Evolutionary conservation across 2,329 filamentous ascomycete genomes (phyloP).

Genomic region (Fusarium hainanense): DNA sequence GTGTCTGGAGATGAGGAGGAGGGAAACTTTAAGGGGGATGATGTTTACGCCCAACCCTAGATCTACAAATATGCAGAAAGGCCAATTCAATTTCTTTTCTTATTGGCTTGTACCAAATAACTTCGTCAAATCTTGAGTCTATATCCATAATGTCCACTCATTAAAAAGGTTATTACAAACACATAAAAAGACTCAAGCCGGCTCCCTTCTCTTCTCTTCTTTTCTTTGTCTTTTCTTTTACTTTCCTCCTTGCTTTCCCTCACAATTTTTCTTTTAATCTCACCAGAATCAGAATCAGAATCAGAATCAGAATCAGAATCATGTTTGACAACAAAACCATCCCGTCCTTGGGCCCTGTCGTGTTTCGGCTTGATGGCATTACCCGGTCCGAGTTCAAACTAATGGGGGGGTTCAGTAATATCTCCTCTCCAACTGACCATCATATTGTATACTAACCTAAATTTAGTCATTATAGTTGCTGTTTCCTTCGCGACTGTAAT

Average conservation of each 20-base stretch:
- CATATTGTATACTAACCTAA: not conserved
- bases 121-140: not conserved
- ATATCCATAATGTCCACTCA: not conserved
- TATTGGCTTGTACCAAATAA: not conserved
- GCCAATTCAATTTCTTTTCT: not conserved
- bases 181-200: not conserved
- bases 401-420: not conserved
- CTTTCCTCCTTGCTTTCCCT: not conserved
- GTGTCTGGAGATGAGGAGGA: not conserved
- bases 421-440: not conserved
- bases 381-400: not conserved
- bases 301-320: not conserved
- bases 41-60: not conserved
- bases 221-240: too few relatives aligned
- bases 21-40: not conserved
- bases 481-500: not conserved
- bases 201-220: not conserved
- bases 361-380: not conserved
- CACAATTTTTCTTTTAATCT: not conserved
- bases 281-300: not conserved
- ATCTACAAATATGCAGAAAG: not conserved
- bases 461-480: not conserved
- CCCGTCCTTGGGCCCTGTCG: not conserved
- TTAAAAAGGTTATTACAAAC: not conserved
- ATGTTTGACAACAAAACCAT: not conserved